These are phyloP conservation scores for Hanseniaspora thailandica DNA, from an alignment of 805 yeast species.

Conservation along the genomic window DNA sequence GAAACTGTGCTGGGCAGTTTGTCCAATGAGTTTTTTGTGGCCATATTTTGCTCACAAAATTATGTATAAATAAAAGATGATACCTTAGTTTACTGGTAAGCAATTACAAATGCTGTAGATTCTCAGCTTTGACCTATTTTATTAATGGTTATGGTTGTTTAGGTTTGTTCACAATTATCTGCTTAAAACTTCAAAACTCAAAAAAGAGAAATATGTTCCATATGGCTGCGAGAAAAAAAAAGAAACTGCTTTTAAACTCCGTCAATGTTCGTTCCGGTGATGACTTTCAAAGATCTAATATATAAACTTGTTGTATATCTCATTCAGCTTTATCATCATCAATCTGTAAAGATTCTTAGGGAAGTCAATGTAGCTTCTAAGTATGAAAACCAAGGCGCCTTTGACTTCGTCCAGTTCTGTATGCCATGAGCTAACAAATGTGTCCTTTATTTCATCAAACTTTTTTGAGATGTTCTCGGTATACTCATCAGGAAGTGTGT, in stretches of 20 bases:
- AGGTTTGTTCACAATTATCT: neutral
- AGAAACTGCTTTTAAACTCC: neutral
- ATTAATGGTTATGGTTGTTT: neutral
- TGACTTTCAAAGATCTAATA: neutral
- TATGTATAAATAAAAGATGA: neutral
- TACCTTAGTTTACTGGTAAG: neutral
- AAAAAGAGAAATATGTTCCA: neutral
- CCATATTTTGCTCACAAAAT: neutral
- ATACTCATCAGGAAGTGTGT: neutral
- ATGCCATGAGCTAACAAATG: constrained; percentile 17
- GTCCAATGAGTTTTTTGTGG: neutral
- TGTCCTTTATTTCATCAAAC: neutral
- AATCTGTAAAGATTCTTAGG: constrained; percentile 52
- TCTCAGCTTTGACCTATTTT: neutral
- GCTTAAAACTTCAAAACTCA: neutral
- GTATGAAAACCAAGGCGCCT: constrained; percentile 54
- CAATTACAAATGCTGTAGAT: neutral
- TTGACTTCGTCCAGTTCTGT: constrained; percentile 41
- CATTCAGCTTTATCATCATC: constrained; percentile 37
- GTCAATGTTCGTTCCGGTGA: neutral
- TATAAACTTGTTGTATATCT: constrained; percentile 63
- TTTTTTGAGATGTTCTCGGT: neutral
- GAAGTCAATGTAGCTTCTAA: constrained; percentile 52
- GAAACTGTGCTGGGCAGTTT: neutral
- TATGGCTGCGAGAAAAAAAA: neutral